Evolutionary conservation across 768 basidiomycete genomes (phyloP), one percentile per base, ranked within the genome.

Genomic region (Infundibulicybe gibba): DNA sequence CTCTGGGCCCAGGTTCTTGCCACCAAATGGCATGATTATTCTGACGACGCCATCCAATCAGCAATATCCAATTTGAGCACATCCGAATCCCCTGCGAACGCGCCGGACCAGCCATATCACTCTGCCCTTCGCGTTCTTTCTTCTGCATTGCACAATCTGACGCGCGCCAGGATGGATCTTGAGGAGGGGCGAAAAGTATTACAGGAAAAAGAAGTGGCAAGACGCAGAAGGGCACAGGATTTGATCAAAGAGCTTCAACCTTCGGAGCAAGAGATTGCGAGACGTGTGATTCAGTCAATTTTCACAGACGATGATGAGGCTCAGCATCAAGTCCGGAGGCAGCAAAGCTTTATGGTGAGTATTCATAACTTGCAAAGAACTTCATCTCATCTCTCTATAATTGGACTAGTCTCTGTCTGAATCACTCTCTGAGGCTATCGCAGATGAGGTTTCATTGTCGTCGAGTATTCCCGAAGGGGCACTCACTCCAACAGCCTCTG

Each of bases 1-100:
- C 51, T 71, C 11, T 64, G 70, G 1, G 60, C 71, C 1, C 74
- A 80, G 49, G 73, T 90, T 10, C 72, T 91, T 14, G 68, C 74
- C 2, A 85, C 81, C 8, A 77, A 71, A 58, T 93, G 90, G 88
- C 89, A 92, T 57, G 77, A 81, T 17, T 83, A 80, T 54, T 81
- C 87, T 2, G 87, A 92, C 61, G 80, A 87, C 41, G 83, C 76
- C 2, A 85, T 92, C 37, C 81, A 85, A 49, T 67, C 72, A 13
- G 74, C 80, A 3, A 77, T 90, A 17, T 75, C 85, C 0, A 66
- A 65, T 15, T 62, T 86, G 12, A 58, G 67, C 45, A 49, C 55
- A 11, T 61, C 71, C 3, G 74, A 78, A 32, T 73, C 78, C 0
- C 75, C 76, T 1, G 71, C 75, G 5, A 71, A 78, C 40, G 54